Conservation (phyloP, 345 rosid species). For the Citrus cavaleriei region DNA sequence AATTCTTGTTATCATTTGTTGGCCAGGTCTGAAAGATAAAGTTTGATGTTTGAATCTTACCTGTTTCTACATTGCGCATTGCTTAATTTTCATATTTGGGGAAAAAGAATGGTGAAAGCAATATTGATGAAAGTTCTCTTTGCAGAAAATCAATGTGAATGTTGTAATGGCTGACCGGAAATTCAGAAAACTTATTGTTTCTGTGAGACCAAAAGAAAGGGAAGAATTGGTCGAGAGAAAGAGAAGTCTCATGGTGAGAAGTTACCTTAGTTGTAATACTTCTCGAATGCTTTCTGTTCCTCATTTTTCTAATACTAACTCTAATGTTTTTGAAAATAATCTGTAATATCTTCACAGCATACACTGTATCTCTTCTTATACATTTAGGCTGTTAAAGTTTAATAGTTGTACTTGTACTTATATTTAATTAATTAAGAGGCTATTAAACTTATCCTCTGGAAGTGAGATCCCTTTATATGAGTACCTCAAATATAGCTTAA, state of each 20-base stretch:
- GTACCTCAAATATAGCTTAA: not conserved
- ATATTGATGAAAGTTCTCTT: slow-evolving; percentile 9
- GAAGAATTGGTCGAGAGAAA: slow-evolving; percentile 70
- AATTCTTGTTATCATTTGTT: slow-evolving; percentile 76
- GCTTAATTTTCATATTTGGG: not conserved
- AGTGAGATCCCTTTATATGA: not conserved
- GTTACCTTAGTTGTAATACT: slow-evolving; percentile 5
- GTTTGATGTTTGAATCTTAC: slow-evolving; percentile 8
- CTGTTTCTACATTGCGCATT: not conserved
- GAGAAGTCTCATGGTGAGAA: slow-evolving; percentile 75
- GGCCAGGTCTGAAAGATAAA: slow-evolving; percentile 65
- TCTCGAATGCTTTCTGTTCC: not conserved
- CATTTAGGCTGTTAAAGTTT: not conserved
- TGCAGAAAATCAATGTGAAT: slow-evolving; percentile 70
- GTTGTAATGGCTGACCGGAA: slow-evolving; percentile 60
- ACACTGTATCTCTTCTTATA: too few relatives aligned
- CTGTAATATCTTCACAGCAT: not conserved
- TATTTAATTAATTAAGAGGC: not conserved
- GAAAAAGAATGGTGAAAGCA: not conserved
- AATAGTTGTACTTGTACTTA: not conserved
- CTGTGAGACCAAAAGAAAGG: slow-evolving; percentile 77
- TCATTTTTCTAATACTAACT: not conserved
- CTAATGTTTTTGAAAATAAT: not conserved
- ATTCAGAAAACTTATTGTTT: slow-evolving; percentile 67
- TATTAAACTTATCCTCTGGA: not conserved